Evolutionary conservation across 345 rosid genomes (phyloP), one percentile per base, ranked within the genome.

Genomic region (Nephelium lappaceum): DNA sequence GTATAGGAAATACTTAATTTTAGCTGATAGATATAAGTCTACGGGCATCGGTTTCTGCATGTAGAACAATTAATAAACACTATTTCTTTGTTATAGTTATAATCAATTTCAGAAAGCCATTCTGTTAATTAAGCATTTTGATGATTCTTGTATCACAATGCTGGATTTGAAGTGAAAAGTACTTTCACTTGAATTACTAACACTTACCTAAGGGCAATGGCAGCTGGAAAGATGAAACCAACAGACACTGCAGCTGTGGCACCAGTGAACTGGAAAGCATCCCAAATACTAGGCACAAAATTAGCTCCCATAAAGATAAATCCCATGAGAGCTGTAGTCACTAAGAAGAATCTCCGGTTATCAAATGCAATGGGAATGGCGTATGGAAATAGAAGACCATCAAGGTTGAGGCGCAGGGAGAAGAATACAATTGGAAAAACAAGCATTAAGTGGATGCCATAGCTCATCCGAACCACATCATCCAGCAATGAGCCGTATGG

Each of bases 361-460:
- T 88, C 89, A 41, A 81, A 80, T 27, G 83, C 73, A 69, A 89
- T 83, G 79, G 92, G 88, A 78, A 82, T 74, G 63, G 92, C 89
- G 80, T 79, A 81, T 7, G 92, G 91, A 78, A 85, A 91, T 47
- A 91, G 84, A 64, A 91, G 93, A 49, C 92, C 91, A 39, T 91
- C 93, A 51, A 91, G 42, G 60, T 84, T 91, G 69, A 91, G 91
- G 76, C 92, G 93, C 21, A 91, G 87, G 11, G 95, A 89, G 89
- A 80, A 89, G 71, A 91, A 89, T 72, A 89, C 92, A 12, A 87
- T 87, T 3, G 95, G 95, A 77, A 91, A 89, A 53, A 89, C 92
- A 51, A 89, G 92, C 91, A 91, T 91, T 81, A 91, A 84, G 83
- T 91, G 95, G 83, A 89, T 69, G 25, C 90, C 91, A 42, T 91